phyloP scores from a whole-genome alignment of 345 rosid genomes.

The Salix purpurea region DNA sequence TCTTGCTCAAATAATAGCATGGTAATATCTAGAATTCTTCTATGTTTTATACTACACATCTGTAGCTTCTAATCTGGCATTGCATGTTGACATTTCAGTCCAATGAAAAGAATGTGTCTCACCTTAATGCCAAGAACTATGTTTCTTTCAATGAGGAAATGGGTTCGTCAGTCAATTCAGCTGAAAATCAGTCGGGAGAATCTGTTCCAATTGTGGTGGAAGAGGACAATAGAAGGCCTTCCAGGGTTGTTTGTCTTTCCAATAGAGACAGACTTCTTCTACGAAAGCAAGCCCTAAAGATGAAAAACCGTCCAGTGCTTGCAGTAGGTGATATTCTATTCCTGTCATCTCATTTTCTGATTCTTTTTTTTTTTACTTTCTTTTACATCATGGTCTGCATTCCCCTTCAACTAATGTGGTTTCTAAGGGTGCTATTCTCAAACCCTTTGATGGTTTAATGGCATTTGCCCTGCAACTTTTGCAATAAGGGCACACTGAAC shows the following conservation, averaged over 20 bases:
- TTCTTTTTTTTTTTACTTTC: background rate
- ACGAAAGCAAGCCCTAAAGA: slow-evolving; percentile 79
- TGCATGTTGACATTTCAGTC: slow-evolving; percentile 24
- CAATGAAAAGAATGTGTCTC: slow-evolving; percentile 16
- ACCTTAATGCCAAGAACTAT: slow-evolving; percentile 15
- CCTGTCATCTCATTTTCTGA: background rate
- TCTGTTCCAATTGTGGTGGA: slow-evolving; percentile 19
- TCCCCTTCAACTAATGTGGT: background rate
- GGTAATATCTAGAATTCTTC: slow-evolving; percentile 30
- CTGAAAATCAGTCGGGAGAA: slow-evolving; percentile 18
- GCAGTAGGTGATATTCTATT: slow-evolving; percentile 60
- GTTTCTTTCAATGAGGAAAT: slow-evolving; percentile 22
- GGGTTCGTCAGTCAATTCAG: slow-evolving; percentile 24
- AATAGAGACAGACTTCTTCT: slow-evolving; percentile 85
- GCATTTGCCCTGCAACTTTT: too few relatives aligned
- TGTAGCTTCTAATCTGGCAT: slow-evolving; percentile 6
- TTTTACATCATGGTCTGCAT: background rate
- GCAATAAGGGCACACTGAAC: too few relatives aligned
- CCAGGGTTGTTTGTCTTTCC: slow-evolving; percentile 43
- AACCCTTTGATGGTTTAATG: background rate
- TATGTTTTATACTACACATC: slow-evolving; percentile 9
- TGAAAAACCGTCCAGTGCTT: slow-evolving; percentile 78
- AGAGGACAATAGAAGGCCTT: slow-evolving; percentile 25
- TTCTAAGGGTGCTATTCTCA: background rate
- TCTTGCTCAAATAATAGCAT: slow-evolving; percentile 24